phyloP scores from a whole-genome alignment of 1,139 yeast species.

The Pneumocystis oryctolagi region DNA sequence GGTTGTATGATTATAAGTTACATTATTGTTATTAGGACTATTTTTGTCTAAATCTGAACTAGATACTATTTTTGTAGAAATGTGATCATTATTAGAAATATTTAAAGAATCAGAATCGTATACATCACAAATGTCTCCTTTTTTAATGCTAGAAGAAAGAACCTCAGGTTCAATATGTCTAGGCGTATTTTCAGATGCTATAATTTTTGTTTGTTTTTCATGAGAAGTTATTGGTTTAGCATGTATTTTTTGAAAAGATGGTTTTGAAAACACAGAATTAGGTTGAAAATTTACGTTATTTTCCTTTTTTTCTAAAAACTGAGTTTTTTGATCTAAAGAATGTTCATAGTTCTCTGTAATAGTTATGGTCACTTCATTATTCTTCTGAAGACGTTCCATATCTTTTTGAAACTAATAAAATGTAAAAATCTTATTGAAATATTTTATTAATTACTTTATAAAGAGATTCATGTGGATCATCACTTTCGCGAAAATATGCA shows the following conservation, averaged over 20 bases:
- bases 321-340: neutral
- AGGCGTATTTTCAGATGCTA: neutral
- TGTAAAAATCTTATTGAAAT: neutral
- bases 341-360: constrained; percentile 1
- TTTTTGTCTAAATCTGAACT: neutral
- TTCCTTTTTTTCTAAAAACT: neutral
- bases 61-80: neutral
- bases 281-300: too few relatives aligned
- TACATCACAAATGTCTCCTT: neutral
- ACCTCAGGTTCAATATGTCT: neutral
- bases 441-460: constrained; percentile 16
- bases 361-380: constrained; percentile 1
- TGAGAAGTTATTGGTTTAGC: neutral
- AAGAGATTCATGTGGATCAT: constrained; percentile 9
- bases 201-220: neutral
- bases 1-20: neutral
- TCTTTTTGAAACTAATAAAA: constrained; percentile 3
- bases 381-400: constrained; percentile 4
- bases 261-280: neutral
- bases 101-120: neutral
- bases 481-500: constrained; percentile 13
- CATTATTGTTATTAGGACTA: neutral
- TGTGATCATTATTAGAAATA: neutral
- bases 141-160: neutral
- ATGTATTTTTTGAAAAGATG: neutral